Evolutionary conservation across 2,329 filamentous ascomycete species (phyloP), one percentile per base, ranked within the genome.

Genomic region (Cryphonectria nitschkei): DNA sequence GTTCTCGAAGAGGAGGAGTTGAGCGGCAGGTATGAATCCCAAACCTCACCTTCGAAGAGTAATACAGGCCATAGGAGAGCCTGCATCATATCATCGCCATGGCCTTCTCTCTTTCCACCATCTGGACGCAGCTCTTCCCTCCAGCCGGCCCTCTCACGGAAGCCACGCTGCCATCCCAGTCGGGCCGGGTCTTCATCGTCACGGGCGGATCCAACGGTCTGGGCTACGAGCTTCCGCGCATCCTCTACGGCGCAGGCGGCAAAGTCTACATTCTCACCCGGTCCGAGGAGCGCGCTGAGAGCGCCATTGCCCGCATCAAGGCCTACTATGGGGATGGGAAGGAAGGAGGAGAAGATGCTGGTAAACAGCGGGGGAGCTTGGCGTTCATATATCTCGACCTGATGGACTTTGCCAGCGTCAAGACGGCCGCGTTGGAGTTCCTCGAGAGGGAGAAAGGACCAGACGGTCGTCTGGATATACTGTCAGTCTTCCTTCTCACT

Each of bases 211-310:
- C 73, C 0, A 72, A 73, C 7, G 76, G 76, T 6, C 78, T 86
- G 3, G 86, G 86, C 14, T 80, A 82, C 67, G 84, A 87, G 74
- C 80, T 88, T 11, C 78, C 77, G 61, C 81, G 81, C 34, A 82
- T 87, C 22, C 79, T 89, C 22, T 89, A 88, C 75, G 75, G 77
- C 2, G 81, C 80, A 14, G 84, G 85, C 66, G 85, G 77, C n/a
- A 87, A 80, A 9, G 82, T 88, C 29, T 87, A 87, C 75, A 76
- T 88, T 43, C 84, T 85, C 2, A 83, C 82, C 1, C 82, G 86
- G 61, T 75, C 75, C 7, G 72, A 71, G 37, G 72, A 75, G 46
- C 71, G 74, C 19, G 72, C 70, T 19, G 70, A 75, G 22, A 69
- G 71, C 0, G 75, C 76, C 22, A 75, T 75, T 4, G n/a, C 69